Evolutionary conservation across 352 stramenopile genomes (phyloP).

Genomic region (Phytophthora chlamydospora): DNA sequence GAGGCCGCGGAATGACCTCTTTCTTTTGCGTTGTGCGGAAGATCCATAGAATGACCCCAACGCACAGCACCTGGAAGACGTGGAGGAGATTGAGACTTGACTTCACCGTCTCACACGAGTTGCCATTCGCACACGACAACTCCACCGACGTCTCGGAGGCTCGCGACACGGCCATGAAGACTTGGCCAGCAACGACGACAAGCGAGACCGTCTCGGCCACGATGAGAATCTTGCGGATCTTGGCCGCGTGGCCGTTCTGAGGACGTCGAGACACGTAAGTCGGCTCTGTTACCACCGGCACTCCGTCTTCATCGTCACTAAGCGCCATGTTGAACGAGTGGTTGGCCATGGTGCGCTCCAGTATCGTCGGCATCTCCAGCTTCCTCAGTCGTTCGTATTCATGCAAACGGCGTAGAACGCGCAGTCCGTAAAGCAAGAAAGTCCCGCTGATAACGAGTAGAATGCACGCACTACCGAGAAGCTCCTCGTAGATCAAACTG

Average conservation of each 20-base stretch:
- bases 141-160: constrained; percentile 28
- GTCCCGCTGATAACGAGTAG: constrained; percentile 31
- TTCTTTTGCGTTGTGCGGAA: too few relatives aligned
- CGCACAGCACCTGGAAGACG: too few relatives aligned
- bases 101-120: constrained; percentile 42
- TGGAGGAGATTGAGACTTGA: constrained; percentile 37
- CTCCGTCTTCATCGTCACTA: constrained; percentile 30
- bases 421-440: constrained; percentile 36
- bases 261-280: constrained; percentile 2
- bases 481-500: too few relatives aligned
- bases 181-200: constrained; percentile 40
- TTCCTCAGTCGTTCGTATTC: constrained; percentile 29
- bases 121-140: constrained; percentile 57
- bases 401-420: constrained; percentile 30
- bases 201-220: constrained; percentile 25
- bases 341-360: constrained; percentile 16
- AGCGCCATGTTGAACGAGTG: constrained; percentile 32
- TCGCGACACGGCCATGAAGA: constrained; percentile 46
- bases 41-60: too few relatives aligned
- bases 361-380: constrained; percentile 13
- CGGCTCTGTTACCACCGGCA: constrained; percentile 21
- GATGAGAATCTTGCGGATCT: constrained; percentile 34
- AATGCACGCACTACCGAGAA: constrained; percentile 28
- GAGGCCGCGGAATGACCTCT: too few relatives aligned
- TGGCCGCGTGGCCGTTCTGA: constrained; percentile 23